Percentiles rank a stretch among this genome's conserved stretches.
These are phyloP conservation scores for Ceratocystis diversiconidia DNA, from an alignment of 2,329 filamentous ascomycete genomes.

Conservation along the genomic window DNA sequence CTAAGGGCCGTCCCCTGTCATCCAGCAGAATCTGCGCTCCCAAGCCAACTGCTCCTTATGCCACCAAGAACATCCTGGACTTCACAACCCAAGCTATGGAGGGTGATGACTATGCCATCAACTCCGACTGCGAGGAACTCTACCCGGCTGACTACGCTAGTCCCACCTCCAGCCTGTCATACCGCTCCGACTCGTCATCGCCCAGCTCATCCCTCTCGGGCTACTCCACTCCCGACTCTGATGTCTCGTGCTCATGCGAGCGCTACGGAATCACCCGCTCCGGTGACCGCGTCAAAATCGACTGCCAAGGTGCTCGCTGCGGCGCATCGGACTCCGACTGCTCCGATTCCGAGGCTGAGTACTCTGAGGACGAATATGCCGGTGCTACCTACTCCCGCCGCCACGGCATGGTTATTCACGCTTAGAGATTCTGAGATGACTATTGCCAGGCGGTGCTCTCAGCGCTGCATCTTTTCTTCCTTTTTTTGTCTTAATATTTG, in stretches of 20 bases:
- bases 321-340: constrained; percentile 39
- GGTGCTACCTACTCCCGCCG: constrained; percentile 42
- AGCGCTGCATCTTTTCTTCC: not conserved
- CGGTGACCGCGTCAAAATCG: constrained; percentile 86
- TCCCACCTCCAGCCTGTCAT: constrained; percentile 46
- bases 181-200: constrained; percentile 59
- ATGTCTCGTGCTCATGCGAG: constrained; percentile 80
- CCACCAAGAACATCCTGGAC: constrained; percentile 71
- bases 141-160: constrained; percentile 40
- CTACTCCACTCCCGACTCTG: constrained; percentile 66
- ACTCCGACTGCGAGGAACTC: constrained; percentile 26
- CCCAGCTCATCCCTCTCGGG: constrained; percentile 60
- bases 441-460: not conserved
- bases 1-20: constrained; percentile 79
- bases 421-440: constrained; percentile 10
- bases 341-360: constrained; percentile 36
- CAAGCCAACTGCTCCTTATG: constrained; percentile 75
- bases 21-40: constrained; percentile 82
- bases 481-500: not conserved
- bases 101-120: constrained; percentile 44
- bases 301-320: constrained; percentile 82
- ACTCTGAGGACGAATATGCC: constrained; percentile 28
- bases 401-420: constrained; percentile 45
- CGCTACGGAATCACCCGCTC: constrained; percentile 91
- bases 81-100: constrained; percentile 61